A percentile compares a stretch with the other conserved stretches of the same genome.
These are phyloP conservation scores for Diaporthe vexans DNA, from an alignment of 2,329 filamentous ascomycete genomes.

Conservation along the genomic window DNA sequence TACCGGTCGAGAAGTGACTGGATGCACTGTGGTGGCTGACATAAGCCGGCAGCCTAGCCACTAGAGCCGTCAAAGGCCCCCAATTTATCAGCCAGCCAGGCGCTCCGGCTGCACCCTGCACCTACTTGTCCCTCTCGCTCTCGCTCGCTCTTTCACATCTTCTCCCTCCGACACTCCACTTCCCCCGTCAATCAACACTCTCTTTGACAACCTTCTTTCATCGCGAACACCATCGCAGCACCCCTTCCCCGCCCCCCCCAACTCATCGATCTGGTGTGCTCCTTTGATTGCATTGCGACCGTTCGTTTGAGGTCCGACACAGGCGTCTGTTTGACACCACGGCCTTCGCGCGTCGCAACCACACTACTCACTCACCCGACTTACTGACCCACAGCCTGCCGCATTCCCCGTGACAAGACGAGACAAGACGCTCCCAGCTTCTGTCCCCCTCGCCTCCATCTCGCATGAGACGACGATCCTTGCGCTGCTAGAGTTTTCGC, in stretches of 20 bases:
- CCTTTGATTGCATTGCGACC: constrained; percentile 26
- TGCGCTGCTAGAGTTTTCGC: constrained; percentile 38
- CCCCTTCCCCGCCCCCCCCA: not conserved
- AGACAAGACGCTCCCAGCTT: not conserved
- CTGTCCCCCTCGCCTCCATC: constrained; percentile 8
- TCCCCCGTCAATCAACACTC: constrained; percentile 29
- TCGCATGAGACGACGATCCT: constrained; percentile 34
- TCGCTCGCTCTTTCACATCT: constrained; percentile 20
- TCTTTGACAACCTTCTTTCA: constrained; percentile 36
- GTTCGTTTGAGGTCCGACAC: constrained; percentile 15
- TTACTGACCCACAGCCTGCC: constrained; percentile 29
- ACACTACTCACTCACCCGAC: constrained; percentile 2
- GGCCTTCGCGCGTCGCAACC: not conserved
- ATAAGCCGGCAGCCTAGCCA: constrained; percentile 5
- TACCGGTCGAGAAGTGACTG: not conserved
- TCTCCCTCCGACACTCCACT: constrained; percentile 23
- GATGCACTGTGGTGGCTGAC: not conserved
- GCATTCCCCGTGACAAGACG: constrained; percentile 28
- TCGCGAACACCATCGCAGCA: constrained; percentile 25
- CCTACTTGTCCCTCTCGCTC: not conserved
- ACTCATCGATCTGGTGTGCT: not conserved
- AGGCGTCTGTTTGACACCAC: not conserved
- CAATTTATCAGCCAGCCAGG: constrained; percentile 20
- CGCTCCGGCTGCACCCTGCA: constrained; percentile 12
- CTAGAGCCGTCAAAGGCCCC: not conserved